These are phyloP conservation scores for Colletotrichum chrysophilum DNA, from an alignment of 2,329 filamentous ascomycete genomes.

Conservation along the genomic window DNA sequence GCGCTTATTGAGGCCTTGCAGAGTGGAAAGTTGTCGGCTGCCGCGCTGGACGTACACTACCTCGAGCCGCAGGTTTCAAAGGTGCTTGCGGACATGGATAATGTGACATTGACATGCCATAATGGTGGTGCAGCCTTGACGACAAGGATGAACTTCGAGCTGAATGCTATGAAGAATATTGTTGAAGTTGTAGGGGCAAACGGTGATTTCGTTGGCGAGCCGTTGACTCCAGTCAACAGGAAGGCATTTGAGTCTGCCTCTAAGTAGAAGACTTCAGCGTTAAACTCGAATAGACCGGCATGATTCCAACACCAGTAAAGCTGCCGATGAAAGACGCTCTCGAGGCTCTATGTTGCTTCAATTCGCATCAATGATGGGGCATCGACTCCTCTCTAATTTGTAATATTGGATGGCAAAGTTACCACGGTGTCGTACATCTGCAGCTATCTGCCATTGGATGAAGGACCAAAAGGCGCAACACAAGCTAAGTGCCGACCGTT, in stretches of 20 bases:
- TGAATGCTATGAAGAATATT: slow-evolving; percentile 41
- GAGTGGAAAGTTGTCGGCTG: slow-evolving; percentile 47
- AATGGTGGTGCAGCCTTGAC: slow-evolving; percentile 41
- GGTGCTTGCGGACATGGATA: slow-evolving; percentile 40
- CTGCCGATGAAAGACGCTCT: background rate
- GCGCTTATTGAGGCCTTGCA: slow-evolving; percentile 52
- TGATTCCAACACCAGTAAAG: fast-evolving
- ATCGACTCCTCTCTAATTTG: background rate
- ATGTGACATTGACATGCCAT: slow-evolving; percentile 42
- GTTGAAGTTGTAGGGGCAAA: slow-evolving; percentile 28
- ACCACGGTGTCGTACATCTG: fast-evolving
- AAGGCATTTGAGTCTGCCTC: background rate
- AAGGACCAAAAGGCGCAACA: fast-evolving
- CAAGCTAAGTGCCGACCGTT: background rate
- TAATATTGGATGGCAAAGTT: background rate
- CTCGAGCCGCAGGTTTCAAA: slow-evolving; percentile 53
- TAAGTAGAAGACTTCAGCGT: background rate
- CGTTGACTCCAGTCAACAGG: slow-evolving; percentile 25
- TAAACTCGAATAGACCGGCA: background rate
- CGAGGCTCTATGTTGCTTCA: fast-evolving
- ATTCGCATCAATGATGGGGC: fast-evolving
- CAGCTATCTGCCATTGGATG: fast-evolving
- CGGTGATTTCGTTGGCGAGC: slow-evolving; percentile 22
- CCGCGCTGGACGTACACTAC: slow-evolving; percentile 59
- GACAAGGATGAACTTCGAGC: slow-evolving; percentile 44